Evolutionary conservation across 306 rosid genomes (phyloP).

Genomic region (Nissolia schottii): DNA sequence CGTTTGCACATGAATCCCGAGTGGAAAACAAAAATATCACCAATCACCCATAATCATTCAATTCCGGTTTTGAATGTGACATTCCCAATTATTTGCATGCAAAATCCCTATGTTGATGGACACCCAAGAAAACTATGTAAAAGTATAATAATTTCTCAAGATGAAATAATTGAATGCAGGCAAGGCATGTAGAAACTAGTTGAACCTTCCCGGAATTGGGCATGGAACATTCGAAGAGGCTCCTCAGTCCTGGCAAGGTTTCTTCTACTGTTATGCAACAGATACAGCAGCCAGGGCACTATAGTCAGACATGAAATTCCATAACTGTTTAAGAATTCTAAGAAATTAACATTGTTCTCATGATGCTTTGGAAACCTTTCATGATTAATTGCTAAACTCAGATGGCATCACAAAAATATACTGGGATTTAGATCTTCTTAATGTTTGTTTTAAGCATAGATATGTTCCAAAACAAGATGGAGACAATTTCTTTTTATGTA

Average conservation of each 20-base stretch:
- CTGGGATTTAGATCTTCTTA: no score
- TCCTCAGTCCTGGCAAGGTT: constrained; percentile 52
- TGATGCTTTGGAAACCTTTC: not conserved
- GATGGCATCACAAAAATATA: not conserved
- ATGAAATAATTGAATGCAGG: not conserved
- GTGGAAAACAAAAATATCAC: no score
- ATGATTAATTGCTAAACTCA: not conserved
- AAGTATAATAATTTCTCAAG: no score
- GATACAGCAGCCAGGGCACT: constrained; percentile 19
- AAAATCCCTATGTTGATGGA: no score
- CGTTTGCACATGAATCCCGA: no score
- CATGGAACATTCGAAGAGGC: constrained; percentile 28
- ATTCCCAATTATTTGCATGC: no score
- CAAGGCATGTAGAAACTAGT: not conserved
- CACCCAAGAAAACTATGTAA: no score
- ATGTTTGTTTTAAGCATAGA: no score
- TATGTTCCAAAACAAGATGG: no score
- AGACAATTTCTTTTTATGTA: no score
- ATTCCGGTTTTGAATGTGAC: no score
- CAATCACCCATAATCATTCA: no score
- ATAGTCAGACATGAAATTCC: not conserved
- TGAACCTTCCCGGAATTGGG: constrained; percentile 58
- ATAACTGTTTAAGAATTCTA: not conserved
- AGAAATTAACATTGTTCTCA: not conserved
- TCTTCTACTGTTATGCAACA: constrained; percentile 40